phyloP scores from a whole-genome alignment of 306 rosid species.

The Hippophae rhamnoides region DNA sequence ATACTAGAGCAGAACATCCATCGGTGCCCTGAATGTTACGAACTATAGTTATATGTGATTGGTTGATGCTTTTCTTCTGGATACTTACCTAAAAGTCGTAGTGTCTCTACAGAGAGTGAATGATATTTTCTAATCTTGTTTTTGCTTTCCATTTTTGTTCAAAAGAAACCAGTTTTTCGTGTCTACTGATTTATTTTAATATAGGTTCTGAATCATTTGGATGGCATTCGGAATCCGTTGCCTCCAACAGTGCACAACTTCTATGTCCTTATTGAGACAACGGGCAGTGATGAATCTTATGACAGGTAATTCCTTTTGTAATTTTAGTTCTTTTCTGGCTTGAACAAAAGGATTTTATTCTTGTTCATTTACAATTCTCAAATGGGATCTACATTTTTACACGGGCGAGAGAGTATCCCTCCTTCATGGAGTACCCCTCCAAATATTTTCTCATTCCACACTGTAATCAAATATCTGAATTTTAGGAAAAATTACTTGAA shows the following conservation, averaged over 20 bases:
- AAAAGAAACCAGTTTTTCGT: neutral
- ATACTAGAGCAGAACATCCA: too few species aligned
- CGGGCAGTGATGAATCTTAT: constrained; percentile 78
- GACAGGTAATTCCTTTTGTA: constrained; percentile 47
- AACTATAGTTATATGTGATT: too few species aligned
- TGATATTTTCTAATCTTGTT: constrained; percentile 2
- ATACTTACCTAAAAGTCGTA: too few species aligned
- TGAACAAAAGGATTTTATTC: constrained; percentile 8
- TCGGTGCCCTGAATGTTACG: too few species aligned
- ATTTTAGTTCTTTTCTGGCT: constrained; percentile 4
- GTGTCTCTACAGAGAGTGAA: neutral
- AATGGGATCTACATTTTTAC: neutral
- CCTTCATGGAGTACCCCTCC: neutral
- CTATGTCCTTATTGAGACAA: constrained; percentile 84
- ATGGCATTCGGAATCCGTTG: constrained; percentile 83
- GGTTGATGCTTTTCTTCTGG: too few species aligned
- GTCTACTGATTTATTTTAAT: constrained; percentile 22
- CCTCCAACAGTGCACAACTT: constrained; percentile 58
- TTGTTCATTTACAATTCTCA: constrained; percentile 2
- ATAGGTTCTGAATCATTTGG: constrained; percentile 70
- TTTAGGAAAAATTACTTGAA: too few species aligned
- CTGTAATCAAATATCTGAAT: too few species aligned
- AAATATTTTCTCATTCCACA: too few species aligned
- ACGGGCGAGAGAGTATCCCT: neutral
- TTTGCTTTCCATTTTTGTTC: neutral